phyloP scores from a whole-genome alignment of 2,329 filamentous ascomycete genomes.

The Lojkania enalia region DNA sequence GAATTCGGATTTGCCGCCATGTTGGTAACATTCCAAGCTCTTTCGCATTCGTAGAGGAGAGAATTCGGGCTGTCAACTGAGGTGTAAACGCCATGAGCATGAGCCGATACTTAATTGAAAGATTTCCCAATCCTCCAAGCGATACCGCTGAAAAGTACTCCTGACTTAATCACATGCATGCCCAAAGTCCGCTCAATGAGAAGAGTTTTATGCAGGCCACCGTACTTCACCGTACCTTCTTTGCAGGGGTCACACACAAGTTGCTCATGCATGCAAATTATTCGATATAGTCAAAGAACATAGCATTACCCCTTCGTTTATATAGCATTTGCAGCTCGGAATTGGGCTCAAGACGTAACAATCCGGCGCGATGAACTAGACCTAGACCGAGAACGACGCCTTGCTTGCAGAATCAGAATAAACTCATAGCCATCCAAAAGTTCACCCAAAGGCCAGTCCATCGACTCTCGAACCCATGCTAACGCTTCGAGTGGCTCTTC shows the following conservation, averaged over 20 bases:
- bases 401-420: slow-evolving; percentile 32
- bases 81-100: not conserved
- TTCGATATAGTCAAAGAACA: too few relatives aligned
- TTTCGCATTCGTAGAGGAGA: not conserved
- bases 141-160: too few relatives aligned
- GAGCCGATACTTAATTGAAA: not conserved
- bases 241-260: too few relatives aligned
- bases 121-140: too few relatives aligned
- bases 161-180: too few relatives aligned
- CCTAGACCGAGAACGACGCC: slow-evolving; percentile 25
- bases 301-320: too few relatives aligned
- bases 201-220: too few relatives aligned
- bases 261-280: too few relatives aligned
- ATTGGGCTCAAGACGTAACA: slow-evolving; percentile 3
- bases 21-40: not conserved
- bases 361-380: slow-evolving; percentile 17
- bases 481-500: slow-evolving; percentile 39
- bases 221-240: too few relatives aligned
- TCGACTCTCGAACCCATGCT: slow-evolving; percentile 25
- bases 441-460: slow-evolving; percentile 41
- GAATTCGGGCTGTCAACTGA: not conserved
- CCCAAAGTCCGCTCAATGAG: too few relatives aligned
- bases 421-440: slow-evolving; percentile 39
- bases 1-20: not conserved
- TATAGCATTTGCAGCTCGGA: slow-evolving; percentile 3